Base-by-base conservation (phyloP, 169 alveolate genomes). In the Babesia ovata region DNA sequence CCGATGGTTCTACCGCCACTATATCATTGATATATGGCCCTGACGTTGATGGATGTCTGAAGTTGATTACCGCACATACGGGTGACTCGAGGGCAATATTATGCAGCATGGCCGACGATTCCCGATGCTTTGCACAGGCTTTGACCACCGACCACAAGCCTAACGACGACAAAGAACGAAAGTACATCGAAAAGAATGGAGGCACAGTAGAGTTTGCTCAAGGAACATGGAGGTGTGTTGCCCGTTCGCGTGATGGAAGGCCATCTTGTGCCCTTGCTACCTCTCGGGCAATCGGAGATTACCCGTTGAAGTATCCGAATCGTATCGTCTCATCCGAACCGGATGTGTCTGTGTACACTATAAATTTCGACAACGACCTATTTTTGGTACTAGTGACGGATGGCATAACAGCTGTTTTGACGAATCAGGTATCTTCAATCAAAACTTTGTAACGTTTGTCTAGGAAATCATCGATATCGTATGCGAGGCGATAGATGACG, bases 51-150 rank as follows among this genome's bases (percentile, higher is more conserved):
- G 92, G 92, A 17, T 74, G 84, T 0, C 59, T 90, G 54, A 90
- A 90, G 42, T 65, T 90, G 49, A 73, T 90, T 14, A 66, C 86
- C 44, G 91, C 94, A 8, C 85, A 90, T 56, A 81, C 82, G 65
- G 94, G 94, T 14, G 94, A 90, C 67, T 90, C 94, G 33, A 78
- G 92, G 16, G 92, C 91, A 4, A 77, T 90, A 12, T 67, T 90
- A 19, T 90, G 92, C 46, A 81, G 84, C 49, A 54, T 76, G 62
- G 44, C 48, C 36, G 82, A 74, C 14, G 54, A 69, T 21, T 61
- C 75, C 13, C 53, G 59, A 56, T 90, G 79, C 63, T 63, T 75
- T 63, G 60, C 92, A 63, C 50, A 74, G 65, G 54, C 83, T 17
- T 36, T 90, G 60, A 86, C 91, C 12, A 46, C 53, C 53, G 83